phyloP scores from a whole-genome alignment of 176 grass and related monocot species.

The Chrysopogon serrulatus region DNA sequence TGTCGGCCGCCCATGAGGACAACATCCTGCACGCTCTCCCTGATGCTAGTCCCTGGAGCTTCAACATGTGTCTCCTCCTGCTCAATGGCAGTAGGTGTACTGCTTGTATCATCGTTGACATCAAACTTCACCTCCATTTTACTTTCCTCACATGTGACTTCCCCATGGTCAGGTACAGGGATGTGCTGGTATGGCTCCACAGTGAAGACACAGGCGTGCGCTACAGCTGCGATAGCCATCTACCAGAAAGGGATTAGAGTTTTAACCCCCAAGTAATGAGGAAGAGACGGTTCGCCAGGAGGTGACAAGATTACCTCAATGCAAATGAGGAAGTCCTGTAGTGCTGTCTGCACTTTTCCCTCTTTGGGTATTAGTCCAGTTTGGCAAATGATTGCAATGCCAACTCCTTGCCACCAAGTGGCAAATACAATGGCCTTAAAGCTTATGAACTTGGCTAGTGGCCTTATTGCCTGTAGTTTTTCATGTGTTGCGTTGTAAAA shows the following conservation, averaged over 20 bases:
- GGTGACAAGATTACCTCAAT: constrained; percentile 61
- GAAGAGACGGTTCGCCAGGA: not conserved
- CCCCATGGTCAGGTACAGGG: constrained; percentile 17
- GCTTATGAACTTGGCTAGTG: constrained; percentile 93
- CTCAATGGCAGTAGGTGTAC: constrained; percentile 28
- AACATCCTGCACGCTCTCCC: constrained; percentile 81
- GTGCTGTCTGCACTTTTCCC: constrained; percentile 63
- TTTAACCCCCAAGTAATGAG: constrained; percentile 9
- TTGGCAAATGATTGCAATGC: constrained; percentile 74
- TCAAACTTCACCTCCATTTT: constrained; percentile 44
- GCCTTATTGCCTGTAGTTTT: constrained; percentile 62
- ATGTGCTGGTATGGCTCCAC: constrained; percentile 56
- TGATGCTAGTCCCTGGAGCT: constrained; percentile 76
- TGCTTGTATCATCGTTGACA: not conserved
- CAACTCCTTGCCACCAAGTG: constrained; percentile 91
- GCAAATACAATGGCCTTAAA: constrained; percentile 99
- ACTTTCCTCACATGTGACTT: constrained; percentile 35
- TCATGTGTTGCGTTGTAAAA: constrained; percentile 82
- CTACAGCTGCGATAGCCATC: constrained; percentile 76
- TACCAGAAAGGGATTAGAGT: constrained; percentile 28
- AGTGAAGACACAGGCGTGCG: constrained; percentile 70
- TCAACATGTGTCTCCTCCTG: constrained; percentile 52
- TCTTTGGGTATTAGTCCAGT: constrained; percentile 59
- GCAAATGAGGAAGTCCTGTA: constrained; percentile 91
- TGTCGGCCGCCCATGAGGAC: constrained; percentile 67